Percentiles rank a stretch among this genome's conserved stretches.
Conservation (phyloP, 1,284 basidiomycete species). For the Melanopsichium pennsylvanicum region DNA sequence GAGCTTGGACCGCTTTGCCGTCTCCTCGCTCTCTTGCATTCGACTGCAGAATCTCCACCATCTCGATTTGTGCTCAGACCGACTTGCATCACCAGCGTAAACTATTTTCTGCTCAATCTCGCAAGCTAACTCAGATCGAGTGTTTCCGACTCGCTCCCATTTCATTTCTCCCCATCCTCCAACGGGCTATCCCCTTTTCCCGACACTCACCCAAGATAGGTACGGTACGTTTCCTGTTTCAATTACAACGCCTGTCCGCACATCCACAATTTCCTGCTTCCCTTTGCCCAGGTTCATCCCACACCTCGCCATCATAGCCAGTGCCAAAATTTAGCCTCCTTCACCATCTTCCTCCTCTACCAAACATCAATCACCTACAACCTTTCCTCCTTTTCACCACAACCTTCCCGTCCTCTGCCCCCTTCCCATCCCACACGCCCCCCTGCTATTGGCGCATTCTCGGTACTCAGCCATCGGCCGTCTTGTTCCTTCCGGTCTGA, state of each 20-base stretch:
- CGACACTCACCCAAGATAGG: not conserved
- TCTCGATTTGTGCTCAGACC: slow-evolving; percentile 3
- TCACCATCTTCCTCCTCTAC: slow-evolving; percentile 8
- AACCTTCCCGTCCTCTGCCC: too few species aligned
- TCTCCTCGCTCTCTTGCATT: not conserved
- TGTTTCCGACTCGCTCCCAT: slow-evolving; percentile 8
- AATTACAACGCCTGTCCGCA: not conserved
- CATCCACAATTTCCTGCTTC: not conserved
- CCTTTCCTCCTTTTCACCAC: too few species aligned
- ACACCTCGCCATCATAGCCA: too few species aligned
- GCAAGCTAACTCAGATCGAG: not conserved
- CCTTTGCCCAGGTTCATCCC: not conserved
- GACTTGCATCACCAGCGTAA: not conserved
- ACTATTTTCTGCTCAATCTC: not conserved
- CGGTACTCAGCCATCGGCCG: slow-evolving; percentile 4
- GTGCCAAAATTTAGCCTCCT: not conserved
- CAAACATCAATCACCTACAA: too few species aligned
- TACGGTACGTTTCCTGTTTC: not conserved
- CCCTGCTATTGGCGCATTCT: not conserved
- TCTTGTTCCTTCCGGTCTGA: not conserved
- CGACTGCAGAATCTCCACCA: not conserved
- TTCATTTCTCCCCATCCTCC: slow-evolving; percentile 8
- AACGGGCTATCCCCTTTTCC: not conserved
- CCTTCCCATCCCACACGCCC: not conserved
- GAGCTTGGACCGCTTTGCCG: slow-evolving; percentile 2